These are phyloP conservation scores for Sambucus nigra DNA, from an alignment of 129 eudicot genomes.

Conservation along the genomic window DNA sequence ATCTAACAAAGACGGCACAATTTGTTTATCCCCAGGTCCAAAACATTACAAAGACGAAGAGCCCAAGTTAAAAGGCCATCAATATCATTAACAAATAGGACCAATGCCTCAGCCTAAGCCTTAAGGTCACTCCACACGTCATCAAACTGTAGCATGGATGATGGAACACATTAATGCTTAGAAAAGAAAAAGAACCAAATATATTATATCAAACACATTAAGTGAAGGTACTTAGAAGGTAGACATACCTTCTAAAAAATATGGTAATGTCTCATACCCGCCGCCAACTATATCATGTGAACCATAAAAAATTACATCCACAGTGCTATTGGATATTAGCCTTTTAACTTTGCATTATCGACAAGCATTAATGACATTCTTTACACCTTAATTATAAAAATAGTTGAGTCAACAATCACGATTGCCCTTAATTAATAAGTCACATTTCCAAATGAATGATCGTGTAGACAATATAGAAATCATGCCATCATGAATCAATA, in stretches of 20 bases:
- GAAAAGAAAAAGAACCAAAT: not conserved
- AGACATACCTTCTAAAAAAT: constrained; percentile 58
- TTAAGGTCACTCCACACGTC: constrained; percentile 56
- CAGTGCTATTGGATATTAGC: constrained; percentile 66
- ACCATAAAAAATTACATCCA: constrained; percentile 53
- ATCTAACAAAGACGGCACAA: constrained; percentile 50
- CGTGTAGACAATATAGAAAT: constrained; percentile 52
- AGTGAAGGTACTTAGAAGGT: not conserved
- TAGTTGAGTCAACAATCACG: not conserved
- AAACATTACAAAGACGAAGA: constrained; percentile 69
- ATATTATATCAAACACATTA: not conserved
- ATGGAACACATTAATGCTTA: not conserved
- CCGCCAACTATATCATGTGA: constrained; percentile 47
- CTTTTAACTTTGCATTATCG: constrained; percentile 58
- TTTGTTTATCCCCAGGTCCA: constrained; percentile 66
- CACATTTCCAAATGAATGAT: constrained; percentile 18
- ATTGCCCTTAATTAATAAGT: not conserved
- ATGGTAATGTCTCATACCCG: constrained; percentile 56
- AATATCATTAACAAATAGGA: constrained; percentile 49
- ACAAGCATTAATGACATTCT: constrained; percentile 76
- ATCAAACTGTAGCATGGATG: constrained; percentile 40
- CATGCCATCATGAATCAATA: constrained; percentile 31
- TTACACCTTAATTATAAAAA: constrained; percentile 42
- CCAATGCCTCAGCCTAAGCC: constrained; percentile 84
- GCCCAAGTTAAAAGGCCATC: constrained; percentile 84